Base-by-base conservation (phyloP, 257 asterid genomes). In the Solanum arcanum region DNA sequence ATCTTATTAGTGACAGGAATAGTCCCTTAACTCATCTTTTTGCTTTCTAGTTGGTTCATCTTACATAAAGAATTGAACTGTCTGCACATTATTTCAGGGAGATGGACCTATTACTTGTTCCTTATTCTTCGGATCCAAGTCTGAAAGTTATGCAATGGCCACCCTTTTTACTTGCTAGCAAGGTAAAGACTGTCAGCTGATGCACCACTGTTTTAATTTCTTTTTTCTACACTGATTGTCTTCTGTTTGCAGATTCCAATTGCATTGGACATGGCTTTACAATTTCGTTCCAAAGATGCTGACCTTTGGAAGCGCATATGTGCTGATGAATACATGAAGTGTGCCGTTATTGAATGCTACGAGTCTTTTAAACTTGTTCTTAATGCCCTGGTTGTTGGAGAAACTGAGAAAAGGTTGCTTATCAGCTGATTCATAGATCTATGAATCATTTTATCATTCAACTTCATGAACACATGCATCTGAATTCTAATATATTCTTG, bases 31-130 rank as follows among this genome's bases (percentile, higher is more conserved):
- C 75, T 93, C 18, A 14, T 33, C 72, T 47, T 46, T 70, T 86
- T 89, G 64, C n/a, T 77, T 86, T 82, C 86, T 69, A 31, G 88
- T 77, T 68, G 31, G 69, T 77, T 87, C 68, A 44, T 23, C 68
- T 41, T 49, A 33, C 42, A 60, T 12, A 37, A 69, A 80, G 90
- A 91, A 89, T 90, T 92, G 73, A 94, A 88, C 39, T 83, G 86
- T 85, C 12, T 87, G 39, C 86, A 44, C 84, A 83, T 87, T 87
- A 86, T 90, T 90, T 69, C 97, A 97, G 99, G 96, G 99, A 97
- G 96, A 97, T 97, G 99, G 99, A 97, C 91, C 93, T 97, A 91
- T 96, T 97, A 86, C 94, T 97, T 74, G 99, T 97, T 90, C 99
- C 99, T 69, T 95, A 97, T 92, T 93, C 98, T 86, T 97, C 98